Evolutionary conservation across 1,284 basidiomycete genomes (phyloP).

Genomic region (Sphagnurus paluster): DNA sequence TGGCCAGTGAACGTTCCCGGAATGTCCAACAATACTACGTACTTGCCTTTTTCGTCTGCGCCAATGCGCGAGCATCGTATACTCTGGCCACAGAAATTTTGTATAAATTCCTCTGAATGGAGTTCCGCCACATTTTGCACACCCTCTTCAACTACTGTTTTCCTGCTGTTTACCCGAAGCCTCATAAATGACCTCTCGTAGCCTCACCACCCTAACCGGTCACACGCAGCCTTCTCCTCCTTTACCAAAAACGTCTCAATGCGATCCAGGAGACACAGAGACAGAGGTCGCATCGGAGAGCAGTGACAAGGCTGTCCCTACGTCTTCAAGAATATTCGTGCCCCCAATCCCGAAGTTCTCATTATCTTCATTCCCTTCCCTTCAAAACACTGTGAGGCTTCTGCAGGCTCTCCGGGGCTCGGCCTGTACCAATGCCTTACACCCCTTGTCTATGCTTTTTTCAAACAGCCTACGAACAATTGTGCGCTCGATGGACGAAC

Average conservation of each 20-base stretch:
- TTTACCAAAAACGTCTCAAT: slow-evolving; percentile 9
- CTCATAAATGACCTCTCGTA: too few relatives aligned
- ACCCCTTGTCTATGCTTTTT: slow-evolving; percentile 20
- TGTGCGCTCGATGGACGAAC: slow-evolving; percentile 19
- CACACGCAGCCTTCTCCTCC: not conserved
- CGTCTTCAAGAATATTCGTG: slow-evolving; percentile 19
- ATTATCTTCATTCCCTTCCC: slow-evolving; percentile 20
- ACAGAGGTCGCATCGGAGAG: slow-evolving; percentile 24
- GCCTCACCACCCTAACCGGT: too few relatives aligned
- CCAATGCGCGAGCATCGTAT: not conserved
- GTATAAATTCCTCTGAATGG: too few relatives aligned
- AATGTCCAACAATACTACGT: not conserved
- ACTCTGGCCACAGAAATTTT: slow-evolving; percentile 1
- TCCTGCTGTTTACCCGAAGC: not conserved
- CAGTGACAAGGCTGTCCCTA: slow-evolving; percentile 23
- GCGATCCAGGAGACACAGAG: slow-evolving; percentile 9
- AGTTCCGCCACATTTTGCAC: too few relatives aligned
- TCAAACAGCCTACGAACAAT: slow-evolving; percentile 18
- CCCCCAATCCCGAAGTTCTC: slow-evolving; percentile 11
- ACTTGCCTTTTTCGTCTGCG: not conserved
- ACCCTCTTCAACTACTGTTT: too few relatives aligned
- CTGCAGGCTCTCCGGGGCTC: slow-evolving; percentile 9
- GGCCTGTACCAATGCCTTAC: slow-evolving; percentile 4
- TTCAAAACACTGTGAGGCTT: slow-evolving; percentile 15
- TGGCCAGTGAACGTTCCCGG: not conserved